A percentile compares a stretch with the other conserved stretches of the same genome.
These are phyloP conservation scores for Stemphylium lycopersici DNA, from an alignment of 2,329 filamentous ascomycete species.

Conservation along the genomic window DNA sequence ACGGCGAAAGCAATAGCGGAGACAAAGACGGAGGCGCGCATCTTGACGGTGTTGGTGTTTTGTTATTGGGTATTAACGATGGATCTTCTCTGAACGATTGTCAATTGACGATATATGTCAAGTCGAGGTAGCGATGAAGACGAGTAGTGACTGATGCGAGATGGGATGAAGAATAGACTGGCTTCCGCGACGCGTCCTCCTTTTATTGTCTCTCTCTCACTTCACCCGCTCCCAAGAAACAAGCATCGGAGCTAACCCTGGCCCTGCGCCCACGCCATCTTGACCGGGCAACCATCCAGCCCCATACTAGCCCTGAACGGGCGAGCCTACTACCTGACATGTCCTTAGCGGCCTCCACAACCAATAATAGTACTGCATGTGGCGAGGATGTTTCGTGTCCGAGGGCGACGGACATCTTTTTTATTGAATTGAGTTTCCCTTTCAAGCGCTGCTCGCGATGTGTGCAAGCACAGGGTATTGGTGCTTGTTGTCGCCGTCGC, in stretches of 20 bases:
- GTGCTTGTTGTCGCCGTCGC: background rate
- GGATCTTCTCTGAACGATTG: slow-evolving; percentile 18
- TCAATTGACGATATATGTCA: slow-evolving; percentile 16
- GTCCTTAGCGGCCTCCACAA: slow-evolving; percentile 9
- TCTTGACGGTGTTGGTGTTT: slow-evolving; percentile 25
- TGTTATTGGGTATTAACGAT: slow-evolving; percentile 15
- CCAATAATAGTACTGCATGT: slow-evolving; percentile 22
- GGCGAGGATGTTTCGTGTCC: slow-evolving; percentile 11
- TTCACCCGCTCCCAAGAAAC: slow-evolving; percentile 16
- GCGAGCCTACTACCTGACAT: background rate
- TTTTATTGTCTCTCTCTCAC: slow-evolving; percentile 22
- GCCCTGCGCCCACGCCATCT: slow-evolving; percentile 26
- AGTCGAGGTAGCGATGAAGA: slow-evolving; percentile 11
- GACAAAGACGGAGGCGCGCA: slow-evolving; percentile 42
- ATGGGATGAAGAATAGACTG: background rate
- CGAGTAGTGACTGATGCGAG: slow-evolving; percentile 20
- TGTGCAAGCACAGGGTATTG: background rate
- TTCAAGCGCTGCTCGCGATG: slow-evolving; percentile 1
- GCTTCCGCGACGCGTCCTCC: slow-evolving; percentile 19
- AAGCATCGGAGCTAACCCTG: slow-evolving; percentile 22
- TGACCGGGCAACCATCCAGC: slow-evolving; percentile 31
- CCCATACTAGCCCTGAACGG: slow-evolving; percentile 7
- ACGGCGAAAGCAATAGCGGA: slow-evolving; percentile 38
- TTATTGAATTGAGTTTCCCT: slow-evolving; percentile 3
- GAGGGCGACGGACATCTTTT: slow-evolving; percentile 14